Conservation (phyloP, 116 monocot species). For the Posidonia oceanica region DNA sequence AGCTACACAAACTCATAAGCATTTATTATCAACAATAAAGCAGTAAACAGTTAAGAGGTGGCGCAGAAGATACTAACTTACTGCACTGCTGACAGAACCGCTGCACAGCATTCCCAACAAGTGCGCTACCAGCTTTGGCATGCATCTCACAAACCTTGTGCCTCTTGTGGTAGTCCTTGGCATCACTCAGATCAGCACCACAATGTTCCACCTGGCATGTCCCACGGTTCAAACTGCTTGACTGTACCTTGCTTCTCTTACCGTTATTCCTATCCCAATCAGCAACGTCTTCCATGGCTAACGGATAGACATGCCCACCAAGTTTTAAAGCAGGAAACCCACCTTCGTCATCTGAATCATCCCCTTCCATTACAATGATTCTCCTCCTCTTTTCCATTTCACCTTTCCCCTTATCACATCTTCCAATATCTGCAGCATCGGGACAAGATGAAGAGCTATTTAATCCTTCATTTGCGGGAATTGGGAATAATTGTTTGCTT, state of each 20-base stretch:
- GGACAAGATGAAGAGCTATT: slow-evolving; percentile 38
- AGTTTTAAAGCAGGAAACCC: slow-evolving; percentile 52
- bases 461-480: slow-evolving; percentile 7
- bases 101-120: slow-evolving; percentile 60
- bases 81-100: slow-evolving; percentile 98
- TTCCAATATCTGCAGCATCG: slow-evolving; percentile 27
- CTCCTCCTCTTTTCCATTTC: slow-evolving; percentile 51
- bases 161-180: slow-evolving; percentile 83
- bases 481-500: slow-evolving; percentile 32
- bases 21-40: neutral
- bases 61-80: slow-evolving; percentile 34
- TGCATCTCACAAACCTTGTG: slow-evolving; percentile 96
- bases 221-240: slow-evolving; percentile 26
- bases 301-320: slow-evolving; percentile 30
- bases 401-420: slow-evolving; percentile 14
- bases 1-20: too few relatives aligned
- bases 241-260: slow-evolving; percentile 32
- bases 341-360: slow-evolving; percentile 16
- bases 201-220: slow-evolving; percentile 80
- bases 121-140: slow-evolving; percentile 65
- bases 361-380: slow-evolving; percentile 17
- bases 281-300: slow-evolving; percentile 12
- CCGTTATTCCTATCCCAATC: slow-evolving; percentile 24
- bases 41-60: neutral
- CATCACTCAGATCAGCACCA: slow-evolving; percentile 39